Evolutionary conservation across 768 basidiomycete genomes (phyloP).

Genomic region (Lactarius quietus): DNA sequence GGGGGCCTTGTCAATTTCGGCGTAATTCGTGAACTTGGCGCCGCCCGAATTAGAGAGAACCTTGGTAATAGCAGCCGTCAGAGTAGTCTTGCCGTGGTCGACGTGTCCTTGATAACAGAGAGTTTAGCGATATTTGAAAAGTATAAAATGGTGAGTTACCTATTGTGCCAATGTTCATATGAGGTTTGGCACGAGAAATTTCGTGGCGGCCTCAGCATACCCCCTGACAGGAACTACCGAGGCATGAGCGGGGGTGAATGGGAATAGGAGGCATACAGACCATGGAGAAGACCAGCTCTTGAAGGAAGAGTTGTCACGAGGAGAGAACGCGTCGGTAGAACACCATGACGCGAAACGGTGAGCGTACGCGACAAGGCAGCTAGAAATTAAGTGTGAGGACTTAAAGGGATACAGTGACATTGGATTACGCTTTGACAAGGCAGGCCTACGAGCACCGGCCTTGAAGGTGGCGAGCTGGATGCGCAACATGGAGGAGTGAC

Average conservation of each 20-base stretch:
- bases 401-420: background rate
- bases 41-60: constrained; percentile 76
- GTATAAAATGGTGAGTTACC: constrained; percentile 43
- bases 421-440: constrained; percentile 12
- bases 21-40: constrained; percentile 90
- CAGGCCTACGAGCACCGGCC: constrained; percentile 22
- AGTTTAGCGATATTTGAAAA: background rate
- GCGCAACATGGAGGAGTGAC: constrained; percentile 20
- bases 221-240: constrained; percentile 54
- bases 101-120: constrained; percentile 63
- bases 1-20: constrained; percentile 97
- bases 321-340: constrained; percentile 12
- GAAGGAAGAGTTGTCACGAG: constrained; percentile 4
- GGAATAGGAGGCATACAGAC: constrained; percentile 1
- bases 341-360: constrained; percentile 11
- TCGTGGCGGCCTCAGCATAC: constrained; percentile 62
- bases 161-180: constrained; percentile 95
- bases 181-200: constrained; percentile 77
- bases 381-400: constrained; percentile 6
- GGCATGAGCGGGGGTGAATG: background rate
- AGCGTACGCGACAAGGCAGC: constrained; percentile 20
- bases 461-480: constrained; percentile 16
- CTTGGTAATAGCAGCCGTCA: constrained; percentile 95
- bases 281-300: background rate
- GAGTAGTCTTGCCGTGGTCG: constrained; percentile 97